A percentile compares a stretch with the other conserved stretches of the same genome.
Evolutionary conservation across 192 early-diverging fungal species (phyloP).

Genomic region (Umbelopsis isabellina): DNA sequence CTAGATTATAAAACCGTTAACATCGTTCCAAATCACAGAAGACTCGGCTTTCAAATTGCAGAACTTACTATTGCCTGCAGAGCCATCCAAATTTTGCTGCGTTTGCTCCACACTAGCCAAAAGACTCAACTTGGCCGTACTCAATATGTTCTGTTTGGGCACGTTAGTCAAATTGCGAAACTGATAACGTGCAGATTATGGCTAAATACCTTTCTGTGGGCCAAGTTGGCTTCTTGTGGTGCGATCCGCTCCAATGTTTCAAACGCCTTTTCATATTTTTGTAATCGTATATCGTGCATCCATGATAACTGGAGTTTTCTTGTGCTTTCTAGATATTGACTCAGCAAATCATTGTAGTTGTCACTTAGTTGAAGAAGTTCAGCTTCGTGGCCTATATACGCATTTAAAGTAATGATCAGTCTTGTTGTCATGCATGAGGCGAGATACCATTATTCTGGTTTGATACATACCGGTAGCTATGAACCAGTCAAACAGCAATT

Average conservation of each 20-base stretch:
- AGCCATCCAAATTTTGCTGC: background rate
- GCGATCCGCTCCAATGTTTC: slow-evolving; percentile 2
- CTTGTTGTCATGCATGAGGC: too few relatives aligned
- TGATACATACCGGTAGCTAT: background rate
- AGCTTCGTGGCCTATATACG: background rate
- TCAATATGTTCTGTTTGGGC: background rate
- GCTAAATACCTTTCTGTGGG: background rate
- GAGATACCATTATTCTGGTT: background rate
- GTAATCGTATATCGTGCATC: slow-evolving; percentile 11
- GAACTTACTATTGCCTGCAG: background rate
- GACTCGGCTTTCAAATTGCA: background rate
- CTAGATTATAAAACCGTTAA: background rate
- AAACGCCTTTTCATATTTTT: background rate
- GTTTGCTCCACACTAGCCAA: background rate
- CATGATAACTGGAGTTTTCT: background rate
- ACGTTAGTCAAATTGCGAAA: background rate
- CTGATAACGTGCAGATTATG: background rate
- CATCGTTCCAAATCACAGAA: too few relatives aligned
- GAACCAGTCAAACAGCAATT: slow-evolving; percentile 7
- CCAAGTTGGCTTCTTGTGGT: background rate
- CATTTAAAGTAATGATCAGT: too few relatives aligned
- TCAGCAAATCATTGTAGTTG: background rate
- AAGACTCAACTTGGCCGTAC: slow-evolving; percentile 5
- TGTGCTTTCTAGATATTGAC: background rate
- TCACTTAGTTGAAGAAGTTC: slow-evolving; percentile 3